phyloP scores from a whole-genome alignment of 192 early-diverging fungal genomes.

The Coemansia sp. region DNA sequence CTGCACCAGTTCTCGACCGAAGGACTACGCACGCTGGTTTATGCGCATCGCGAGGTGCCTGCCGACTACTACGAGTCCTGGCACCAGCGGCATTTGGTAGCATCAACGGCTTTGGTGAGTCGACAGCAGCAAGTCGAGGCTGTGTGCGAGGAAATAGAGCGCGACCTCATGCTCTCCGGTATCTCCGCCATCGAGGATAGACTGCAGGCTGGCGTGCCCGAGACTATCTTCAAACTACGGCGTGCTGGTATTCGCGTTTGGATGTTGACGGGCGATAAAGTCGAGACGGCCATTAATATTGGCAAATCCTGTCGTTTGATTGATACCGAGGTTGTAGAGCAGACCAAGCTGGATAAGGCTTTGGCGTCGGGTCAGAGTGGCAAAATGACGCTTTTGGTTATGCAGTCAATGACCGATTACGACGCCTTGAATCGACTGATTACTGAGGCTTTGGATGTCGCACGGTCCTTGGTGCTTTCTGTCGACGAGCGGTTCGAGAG shows the following conservation, averaged over 20 bases:
- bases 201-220: slow-evolving; percentile 83
- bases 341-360: slow-evolving; percentile 25
- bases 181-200: slow-evolving; percentile 91
- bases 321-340: slow-evolving; percentile 46
- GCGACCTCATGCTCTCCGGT: slow-evolving; percentile 72
- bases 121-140: slow-evolving; percentile 65
- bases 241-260: slow-evolving; percentile 81
- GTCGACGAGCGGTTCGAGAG: slow-evolving; percentile 49
- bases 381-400: slow-evolving; percentile 4
- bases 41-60: slow-evolving; percentile 68
- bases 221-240: slow-evolving; percentile 76
- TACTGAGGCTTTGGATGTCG: slow-evolving; percentile 26
- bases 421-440: slow-evolving; percentile 25
- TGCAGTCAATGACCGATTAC: slow-evolving; percentile 39
- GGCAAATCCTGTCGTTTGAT: slow-evolving; percentile 76
- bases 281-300: slow-evolving; percentile 92
- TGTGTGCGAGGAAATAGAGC: slow-evolving; percentile 75
- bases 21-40: slow-evolving; percentile 82
- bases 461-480: slow-evolving; percentile 13
- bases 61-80: slow-evolving; percentile 70
- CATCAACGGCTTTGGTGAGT: slow-evolving; percentile 65
- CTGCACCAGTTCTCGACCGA: slow-evolving; percentile 72
- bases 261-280: slow-evolving; percentile 93
- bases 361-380: not conserved
- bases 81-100: slow-evolving; percentile 67